These are phyloP conservation scores for Euphorbia lathyris DNA, from an alignment of 345 rosid genomes.

Conservation along the genomic window DNA sequence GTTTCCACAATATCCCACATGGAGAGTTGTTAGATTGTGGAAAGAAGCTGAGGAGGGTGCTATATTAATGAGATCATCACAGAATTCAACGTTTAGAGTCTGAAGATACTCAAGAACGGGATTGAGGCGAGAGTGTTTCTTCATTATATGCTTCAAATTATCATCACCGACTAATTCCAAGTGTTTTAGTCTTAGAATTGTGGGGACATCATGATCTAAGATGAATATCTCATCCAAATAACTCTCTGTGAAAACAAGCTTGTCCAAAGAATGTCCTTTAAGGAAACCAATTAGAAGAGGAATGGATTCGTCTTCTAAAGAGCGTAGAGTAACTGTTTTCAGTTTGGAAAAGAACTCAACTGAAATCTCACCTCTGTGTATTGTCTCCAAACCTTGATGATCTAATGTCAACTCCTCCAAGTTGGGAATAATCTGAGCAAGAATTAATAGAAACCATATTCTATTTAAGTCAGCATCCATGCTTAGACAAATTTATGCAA, in stretches of 20 bases:
- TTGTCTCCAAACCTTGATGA: not conserved
- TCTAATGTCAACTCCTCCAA: not conserved
- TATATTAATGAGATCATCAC: not conserved
- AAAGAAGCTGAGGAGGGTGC: not conserved
- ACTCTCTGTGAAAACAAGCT: not conserved
- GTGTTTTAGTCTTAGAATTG: not conserved
- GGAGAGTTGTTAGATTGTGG: not conserved
- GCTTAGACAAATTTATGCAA: too few species aligned
- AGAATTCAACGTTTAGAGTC: not conserved
- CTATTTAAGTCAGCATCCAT: too few species aligned
- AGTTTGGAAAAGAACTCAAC: not conserved
- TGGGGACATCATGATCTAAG: too few species aligned
- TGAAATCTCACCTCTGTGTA: not conserved
- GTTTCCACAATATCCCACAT: not conserved
- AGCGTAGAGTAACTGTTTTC: not conserved
- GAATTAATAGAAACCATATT: not conserved
- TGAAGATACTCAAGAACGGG: not conserved
- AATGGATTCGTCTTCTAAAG: not conserved
- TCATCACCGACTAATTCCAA: accelerated
- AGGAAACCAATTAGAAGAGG: constrained; percentile 3
- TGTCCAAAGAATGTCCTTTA: constrained; percentile 2
- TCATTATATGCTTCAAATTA: not conserved
- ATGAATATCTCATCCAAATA: constrained; percentile 12
- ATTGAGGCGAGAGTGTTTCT: not conserved
- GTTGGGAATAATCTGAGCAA: not conserved